These are phyloP conservation scores for Colletotrichum shisoi DNA, from an alignment of 2,329 filamentous ascomycete genomes.

Conservation along the genomic window DNA sequence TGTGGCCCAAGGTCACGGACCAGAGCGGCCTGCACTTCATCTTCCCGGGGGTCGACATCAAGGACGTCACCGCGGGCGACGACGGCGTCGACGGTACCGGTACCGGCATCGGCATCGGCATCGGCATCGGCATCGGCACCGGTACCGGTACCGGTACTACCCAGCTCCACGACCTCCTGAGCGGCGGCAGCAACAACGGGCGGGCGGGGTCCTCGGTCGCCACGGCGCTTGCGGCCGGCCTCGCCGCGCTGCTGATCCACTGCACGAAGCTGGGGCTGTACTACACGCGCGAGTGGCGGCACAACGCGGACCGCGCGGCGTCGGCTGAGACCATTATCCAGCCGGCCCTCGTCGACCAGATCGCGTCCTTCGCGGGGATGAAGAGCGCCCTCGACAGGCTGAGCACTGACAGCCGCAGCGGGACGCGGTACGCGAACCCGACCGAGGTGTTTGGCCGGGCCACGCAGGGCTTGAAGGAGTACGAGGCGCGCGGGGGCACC, in stretches of 20 bases:
- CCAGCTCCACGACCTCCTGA: constrained; percentile 8
- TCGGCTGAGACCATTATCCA: neutral
- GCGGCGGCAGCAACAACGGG: constrained; percentile 7
- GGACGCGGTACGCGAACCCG: neutral
- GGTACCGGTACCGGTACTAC: too few species aligned
- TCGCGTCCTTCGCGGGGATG: neutral
- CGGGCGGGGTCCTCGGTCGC: constrained; percentile 43
- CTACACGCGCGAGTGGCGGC: constrained; percentile 27
- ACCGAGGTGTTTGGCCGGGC: neutral
- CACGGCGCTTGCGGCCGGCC: constrained; percentile 46
- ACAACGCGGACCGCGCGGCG: neutral
- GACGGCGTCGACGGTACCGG: neutral
- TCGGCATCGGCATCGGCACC: too few species aligned
- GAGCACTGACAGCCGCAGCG: neutral
- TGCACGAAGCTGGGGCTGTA: constrained; percentile 42
- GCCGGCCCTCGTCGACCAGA: neutral
- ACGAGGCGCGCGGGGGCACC: neutral
- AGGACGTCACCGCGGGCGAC: neutral
- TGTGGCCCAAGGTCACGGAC: neutral
- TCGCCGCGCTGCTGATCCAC: constrained; percentile 47
- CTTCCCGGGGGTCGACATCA: constrained; percentile 44
- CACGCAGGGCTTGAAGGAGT: neutral
- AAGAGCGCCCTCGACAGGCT: neutral
- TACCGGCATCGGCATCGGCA: too few species aligned
- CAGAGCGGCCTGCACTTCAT: constrained; percentile 43